These are phyloP conservation scores for Vitis rupestris DNA, from an alignment of 164 flowering plant genomes.

Conservation along the genomic window DNA sequence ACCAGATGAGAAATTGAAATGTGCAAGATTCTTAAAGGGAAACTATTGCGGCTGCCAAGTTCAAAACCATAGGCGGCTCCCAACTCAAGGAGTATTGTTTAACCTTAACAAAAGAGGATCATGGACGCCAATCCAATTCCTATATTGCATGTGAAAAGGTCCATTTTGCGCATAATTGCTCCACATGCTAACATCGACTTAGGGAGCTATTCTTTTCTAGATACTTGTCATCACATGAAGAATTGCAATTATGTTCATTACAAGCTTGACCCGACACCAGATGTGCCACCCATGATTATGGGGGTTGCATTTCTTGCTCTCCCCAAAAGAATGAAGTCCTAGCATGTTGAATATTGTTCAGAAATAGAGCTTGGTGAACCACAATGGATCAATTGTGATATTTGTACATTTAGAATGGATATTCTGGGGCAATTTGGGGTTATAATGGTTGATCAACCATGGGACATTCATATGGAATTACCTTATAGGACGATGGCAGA, in stretches of 20 bases:
- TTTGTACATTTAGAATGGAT: constrained; percentile 88
- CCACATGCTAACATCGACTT: constrained; percentile 83
- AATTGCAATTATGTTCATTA: constrained; percentile 98
- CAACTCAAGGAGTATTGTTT: constrained; percentile 87
- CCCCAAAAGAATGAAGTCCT: constrained; percentile 66
- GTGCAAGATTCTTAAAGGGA: constrained; percentile 67
- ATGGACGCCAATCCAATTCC: constrained; percentile 75
- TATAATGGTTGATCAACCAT: constrained; percentile 99
- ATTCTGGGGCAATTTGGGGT: constrained; percentile 96
- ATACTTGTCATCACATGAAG: constrained; percentile 99
- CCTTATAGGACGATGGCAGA: constrained; percentile 99
- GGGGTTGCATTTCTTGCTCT: constrained; percentile 49
- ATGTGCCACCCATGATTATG: constrained; percentile 67
- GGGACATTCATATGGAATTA: constrained; percentile 99
- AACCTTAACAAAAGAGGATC: constrained; percentile 92
- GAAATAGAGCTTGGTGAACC: constrained; percentile 95
- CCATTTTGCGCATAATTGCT: constrained; percentile 95
- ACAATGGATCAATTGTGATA: constrained; percentile 98
- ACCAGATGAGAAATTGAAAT: constrained; percentile 70
- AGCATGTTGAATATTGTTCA: constrained; percentile 93
- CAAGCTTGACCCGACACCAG: constrained; percentile 87
- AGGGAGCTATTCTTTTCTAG: constrained; percentile 96
- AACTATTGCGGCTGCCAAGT: constrained; percentile 54
- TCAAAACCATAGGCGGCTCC: constrained; percentile 96
- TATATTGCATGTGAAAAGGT: constrained; percentile 93